Evolutionary conservation across 768 basidiomycete species (phyloP), one percentile per base, ranked within the genome.

Genomic region (Phylloporus sp.): DNA sequence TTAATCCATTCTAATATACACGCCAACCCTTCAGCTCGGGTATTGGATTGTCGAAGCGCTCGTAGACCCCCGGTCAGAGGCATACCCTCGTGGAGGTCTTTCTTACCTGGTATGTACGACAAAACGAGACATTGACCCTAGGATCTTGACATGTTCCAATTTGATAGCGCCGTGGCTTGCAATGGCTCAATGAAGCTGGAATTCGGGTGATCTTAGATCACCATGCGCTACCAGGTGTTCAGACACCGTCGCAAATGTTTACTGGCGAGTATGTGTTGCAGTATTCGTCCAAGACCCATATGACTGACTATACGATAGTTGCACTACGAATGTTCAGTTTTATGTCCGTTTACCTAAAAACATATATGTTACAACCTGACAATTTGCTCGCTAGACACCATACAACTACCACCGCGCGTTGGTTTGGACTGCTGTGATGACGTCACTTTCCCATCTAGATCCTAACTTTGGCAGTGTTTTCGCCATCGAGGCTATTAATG

Each of bases 371-470:
- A 31, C n/a, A 27, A n/a, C 26, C 45, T 49, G 51, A 57, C 41
- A 20, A 49, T 38, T 2, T 41, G 35, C 54, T 22, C 32, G 16
- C 35, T 18, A 60, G 88, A 90, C 84, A 2, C 70, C 72, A 5
- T 72, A 79, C 47, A 91, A 91, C 64, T 91, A 88, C 55, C 78
- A 81, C 52, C 84, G 89, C 6, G 89, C 89, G 8, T 71, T 91
- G 41, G 70, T 84, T n/a, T 91, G 89, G 89, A 81, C 87, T 0
- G 82, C 82, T 12, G 85, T 91, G 18, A 90, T 91, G 84, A 85
- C 89, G 1, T 68, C 77, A 10, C 70, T 91, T 5, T 71, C 85
- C 1, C 89, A 91, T 58, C 68, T 86, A 29, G 84, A 90, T 61
- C 76, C 87, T 6, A 70, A 72, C 35, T 91, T 91, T 60, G 69